Conservation (phyloP, 352 stramenopile species). For the Pythium biforme region DNA sequence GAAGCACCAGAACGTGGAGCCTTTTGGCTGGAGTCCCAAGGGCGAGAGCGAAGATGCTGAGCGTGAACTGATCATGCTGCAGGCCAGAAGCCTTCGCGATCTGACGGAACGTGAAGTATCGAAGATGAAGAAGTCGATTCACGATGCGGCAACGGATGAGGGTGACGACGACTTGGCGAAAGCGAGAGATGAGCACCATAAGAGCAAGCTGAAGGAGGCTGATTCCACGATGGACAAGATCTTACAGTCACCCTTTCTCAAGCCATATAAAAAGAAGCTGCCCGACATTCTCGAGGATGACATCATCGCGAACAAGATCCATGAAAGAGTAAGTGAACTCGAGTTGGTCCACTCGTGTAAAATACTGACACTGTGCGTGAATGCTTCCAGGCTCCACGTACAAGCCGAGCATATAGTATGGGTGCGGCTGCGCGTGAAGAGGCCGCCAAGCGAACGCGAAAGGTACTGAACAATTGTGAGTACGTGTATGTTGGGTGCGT, state of each 20-base stretch:
- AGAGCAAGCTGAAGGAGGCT: constrained; percentile 23
- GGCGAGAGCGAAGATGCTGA: constrained; percentile 36
- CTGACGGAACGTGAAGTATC: constrained; percentile 26
- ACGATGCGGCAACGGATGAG: neutral
- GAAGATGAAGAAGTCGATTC: constrained; percentile 25
- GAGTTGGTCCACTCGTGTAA: too few species aligned
- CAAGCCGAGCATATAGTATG: constrained; percentile 28
- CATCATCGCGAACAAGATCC: constrained; percentile 30
- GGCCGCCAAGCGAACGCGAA: constrained; percentile 39
- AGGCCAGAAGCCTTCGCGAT: constrained; percentile 38
- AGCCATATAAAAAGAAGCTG: constrained; percentile 52
- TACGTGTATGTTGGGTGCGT: too few species aligned
- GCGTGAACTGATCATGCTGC: constrained; percentile 37
- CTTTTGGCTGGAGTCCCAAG: constrained; percentile 49
- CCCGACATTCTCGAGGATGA: constrained; percentile 52
- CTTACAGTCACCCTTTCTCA: constrained; percentile 37
- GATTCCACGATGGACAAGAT: constrained; percentile 32
- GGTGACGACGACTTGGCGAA: constrained; percentile 21
- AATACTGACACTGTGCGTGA: neutral
- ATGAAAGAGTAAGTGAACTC: constrained; percentile 23
- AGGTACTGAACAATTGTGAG: constrained; percentile 21
- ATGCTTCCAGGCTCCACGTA: constrained; percentile 22
- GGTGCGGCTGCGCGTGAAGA: constrained; percentile 29
- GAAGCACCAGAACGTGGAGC: constrained; percentile 33
- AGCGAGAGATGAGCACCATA: constrained; percentile 6